Conservation (phyloP, 441 rosid genomes). For the Aleurites moluccanus region DNA sequence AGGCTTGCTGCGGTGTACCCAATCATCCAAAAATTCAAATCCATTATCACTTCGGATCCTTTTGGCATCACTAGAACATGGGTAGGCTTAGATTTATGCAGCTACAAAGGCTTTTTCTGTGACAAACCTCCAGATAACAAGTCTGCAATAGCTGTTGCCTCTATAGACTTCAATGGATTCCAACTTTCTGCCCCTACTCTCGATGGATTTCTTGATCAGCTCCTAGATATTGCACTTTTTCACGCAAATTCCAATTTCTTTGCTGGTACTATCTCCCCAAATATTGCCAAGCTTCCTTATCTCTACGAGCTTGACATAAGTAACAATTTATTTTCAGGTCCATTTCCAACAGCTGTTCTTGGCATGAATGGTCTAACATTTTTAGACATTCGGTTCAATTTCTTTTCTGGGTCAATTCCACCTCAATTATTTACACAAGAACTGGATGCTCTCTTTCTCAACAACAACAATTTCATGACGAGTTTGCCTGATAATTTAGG, state of each 20-base stretch:
- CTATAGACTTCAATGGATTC: conserved; percentile 86
- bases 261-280: conserved; percentile 53
- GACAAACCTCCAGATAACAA: conserved; percentile 75
- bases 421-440: conserved; percentile 63
- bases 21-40: conserved; percentile 73
- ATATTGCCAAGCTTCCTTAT: conserved; percentile 58
- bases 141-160: conserved; percentile 69
- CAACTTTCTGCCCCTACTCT: conserved; percentile 66
- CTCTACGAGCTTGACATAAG: conserved; percentile 86
- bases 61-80: conserved; percentile 64
- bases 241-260: conserved; percentile 89
- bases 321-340: conserved; percentile 75
- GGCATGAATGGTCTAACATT: conserved; percentile 55
- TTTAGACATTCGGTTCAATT: conserved; percentile 72
- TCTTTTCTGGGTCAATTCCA: conserved; percentile 69
- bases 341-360: conserved; percentile 66
- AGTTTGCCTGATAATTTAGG: conserved; percentile 52
- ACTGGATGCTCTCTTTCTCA: conserved; percentile 68
- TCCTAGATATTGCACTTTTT: conserved; percentile 73
- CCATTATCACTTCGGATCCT: conserved; percentile 67
- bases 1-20: conserved; percentile 73
- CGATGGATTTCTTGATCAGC: conserved; percentile 71
- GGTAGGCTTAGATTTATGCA: conserved; percentile 73
- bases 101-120: conserved; percentile 75
- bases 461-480: conserved; percentile 59